phyloP scores from a whole-genome alignment of 176 grass and related monocot species.

The Avena eriantha region DNA sequence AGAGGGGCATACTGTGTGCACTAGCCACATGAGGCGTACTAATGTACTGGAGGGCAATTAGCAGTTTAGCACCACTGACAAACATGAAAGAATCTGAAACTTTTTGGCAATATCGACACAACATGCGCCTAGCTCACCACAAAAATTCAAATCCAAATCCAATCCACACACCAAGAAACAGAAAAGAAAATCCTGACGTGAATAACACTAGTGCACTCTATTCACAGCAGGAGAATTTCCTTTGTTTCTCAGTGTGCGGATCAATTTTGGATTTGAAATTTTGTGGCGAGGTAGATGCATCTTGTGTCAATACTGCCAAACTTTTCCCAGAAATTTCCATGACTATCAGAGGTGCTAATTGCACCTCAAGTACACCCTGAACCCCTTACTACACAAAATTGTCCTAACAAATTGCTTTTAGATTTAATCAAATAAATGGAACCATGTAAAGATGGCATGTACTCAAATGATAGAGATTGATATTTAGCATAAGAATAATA shows the following conservation, averaged over 20 bases:
- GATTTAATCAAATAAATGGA: background rate
- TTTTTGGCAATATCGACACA: background rate
- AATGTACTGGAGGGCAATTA: background rate
- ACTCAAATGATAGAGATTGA: constrained; percentile 5
- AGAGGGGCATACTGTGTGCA: background rate
- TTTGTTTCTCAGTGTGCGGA: background rate
- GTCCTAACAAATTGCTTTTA: background rate
- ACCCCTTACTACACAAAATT: background rate
- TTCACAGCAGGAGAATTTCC: background rate
- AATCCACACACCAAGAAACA: background rate
- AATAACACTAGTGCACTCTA: background rate
- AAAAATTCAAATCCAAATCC: constrained; percentile 6
- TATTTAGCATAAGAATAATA: background rate
- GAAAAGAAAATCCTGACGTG: background rate
- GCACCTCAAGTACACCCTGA: background rate
- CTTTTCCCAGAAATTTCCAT: background rate
- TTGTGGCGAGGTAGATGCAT: background rate
- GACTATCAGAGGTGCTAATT: background rate
- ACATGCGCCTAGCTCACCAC: background rate
- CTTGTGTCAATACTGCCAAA: background rate
- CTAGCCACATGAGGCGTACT: constrained; percentile 5
- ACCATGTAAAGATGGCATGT: constrained; percentile 26
- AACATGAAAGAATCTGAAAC: background rate
- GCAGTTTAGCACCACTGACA: background rate
- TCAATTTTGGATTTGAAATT: constrained; percentile 2